A percentile compares a stretch with the other conserved stretches of the same genome.
Evolutionary conservation across 1,284 basidiomycete species (phyloP).

Genomic region (Malassezia psittaci): DNA sequence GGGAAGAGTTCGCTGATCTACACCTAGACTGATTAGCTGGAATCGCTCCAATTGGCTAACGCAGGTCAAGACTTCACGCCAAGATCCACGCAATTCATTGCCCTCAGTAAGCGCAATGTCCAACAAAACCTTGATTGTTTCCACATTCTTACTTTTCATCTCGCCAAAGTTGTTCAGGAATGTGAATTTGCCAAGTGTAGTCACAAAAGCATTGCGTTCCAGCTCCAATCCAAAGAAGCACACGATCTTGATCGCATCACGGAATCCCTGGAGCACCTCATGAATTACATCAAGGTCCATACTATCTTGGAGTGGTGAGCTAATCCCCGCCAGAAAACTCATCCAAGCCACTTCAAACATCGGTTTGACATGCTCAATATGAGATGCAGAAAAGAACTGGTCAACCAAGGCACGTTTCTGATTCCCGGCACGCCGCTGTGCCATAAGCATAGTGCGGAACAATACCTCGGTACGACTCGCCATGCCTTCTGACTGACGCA

Average conservation of each 20-base stretch:
- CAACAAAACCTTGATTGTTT: slow-evolving; percentile 47
- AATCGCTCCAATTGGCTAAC: slow-evolving; percentile 47
- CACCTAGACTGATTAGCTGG: slow-evolving; percentile 46
- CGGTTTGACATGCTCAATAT: slow-evolving; percentile 47
- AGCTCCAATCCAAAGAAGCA: slow-evolving; percentile 45
- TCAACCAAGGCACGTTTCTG: slow-evolving; percentile 41
- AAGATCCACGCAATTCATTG: slow-evolving; percentile 45
- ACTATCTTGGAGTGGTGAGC: slow-evolving; percentile 43
- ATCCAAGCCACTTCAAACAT: slow-evolving; percentile 49
- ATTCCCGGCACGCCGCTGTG: slow-evolving; percentile 38
- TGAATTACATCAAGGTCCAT: slow-evolving; percentile 40
- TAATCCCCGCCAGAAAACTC: slow-evolving; percentile 46
- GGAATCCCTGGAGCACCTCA: slow-evolving; percentile 40
- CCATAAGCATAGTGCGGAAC: slow-evolving; percentile 47
- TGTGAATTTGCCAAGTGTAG: slow-evolving; percentile 47
- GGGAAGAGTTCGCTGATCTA: slow-evolving; percentile 58
- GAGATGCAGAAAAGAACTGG: slow-evolving; percentile 45
- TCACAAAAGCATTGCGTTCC: slow-evolving; percentile 47
- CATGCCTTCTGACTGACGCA: slow-evolving; percentile 46
- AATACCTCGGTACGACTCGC: slow-evolving; percentile 47
- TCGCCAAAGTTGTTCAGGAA: slow-evolving; percentile 47
- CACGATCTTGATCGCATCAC: slow-evolving; percentile 46
- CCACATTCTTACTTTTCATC: slow-evolving; percentile 48
- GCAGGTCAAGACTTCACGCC: slow-evolving; percentile 46
- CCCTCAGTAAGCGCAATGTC: slow-evolving; percentile 46